Base-by-base conservation (phyloP, 176 grass and related monocot species). In the Pharus latifolius region DNA sequence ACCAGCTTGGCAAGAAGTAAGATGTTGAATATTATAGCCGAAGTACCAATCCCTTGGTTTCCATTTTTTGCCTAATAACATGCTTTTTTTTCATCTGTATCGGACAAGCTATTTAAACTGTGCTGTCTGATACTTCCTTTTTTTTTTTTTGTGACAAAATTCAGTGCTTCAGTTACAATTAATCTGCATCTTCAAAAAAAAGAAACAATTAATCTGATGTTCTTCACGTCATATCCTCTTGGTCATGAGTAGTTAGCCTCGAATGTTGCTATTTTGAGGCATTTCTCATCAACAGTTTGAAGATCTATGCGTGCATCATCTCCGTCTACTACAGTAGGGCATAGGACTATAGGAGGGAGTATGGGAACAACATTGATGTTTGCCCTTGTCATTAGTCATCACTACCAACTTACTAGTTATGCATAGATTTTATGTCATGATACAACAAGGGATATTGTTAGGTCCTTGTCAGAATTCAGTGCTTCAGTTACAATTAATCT, bases 401-500 rank as follows among this genome's bases (percentile, higher is more conserved):
- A 43, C 62, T 56, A 29, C 31, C 56, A 74, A 49, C 70, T 49
- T 75, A 15, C 62, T 66, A 34, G 32, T 31, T 55, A 35, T 70
- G 42, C 63, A 53, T 52, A 58, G 43, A 74, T 78, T 79, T 15
- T 0, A 7, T 32, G 56, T 56, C 29, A 59, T 70, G 78, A 42
- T 77, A 62, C 51, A 75, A 50, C 74, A 11, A 43, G 49, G 41
- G 56, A 73, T 63, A 16, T 34, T 50, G 57, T 57, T 69, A 56
- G 66, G 33, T 70, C 49, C 23, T 78, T 73, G 44, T 60, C 75
- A 75, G 41, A n/a, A n/a, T n/a, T n/a, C n/a, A n/a, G n/a, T n/a
- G n/a, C n/a, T n/a, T n/a, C n/a, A n/a, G n/a, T n/a, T n/a, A n/a
- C n/a, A n/a, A n/a, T n/a, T n/a, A n/a, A n/a, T n/a, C n/a, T n/a